phyloP scores from a whole-genome alignment of 495 filamentous ascomycete species.

The Hyaloscypha finlandica region DNA sequence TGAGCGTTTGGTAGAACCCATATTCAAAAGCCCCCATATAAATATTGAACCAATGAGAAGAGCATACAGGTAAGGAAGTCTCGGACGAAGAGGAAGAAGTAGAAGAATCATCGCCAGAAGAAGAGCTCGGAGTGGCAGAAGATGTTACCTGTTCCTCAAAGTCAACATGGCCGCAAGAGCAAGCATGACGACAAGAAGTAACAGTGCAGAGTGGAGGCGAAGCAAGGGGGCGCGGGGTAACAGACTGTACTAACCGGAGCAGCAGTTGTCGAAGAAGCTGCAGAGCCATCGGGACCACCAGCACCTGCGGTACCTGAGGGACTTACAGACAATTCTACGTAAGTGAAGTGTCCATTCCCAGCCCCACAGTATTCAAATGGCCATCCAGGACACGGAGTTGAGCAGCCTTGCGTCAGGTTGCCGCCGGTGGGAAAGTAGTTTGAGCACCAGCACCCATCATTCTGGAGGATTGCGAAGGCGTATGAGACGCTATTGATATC shows the following conservation, averaged over 20 bases:
- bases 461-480: slow-evolving; percentile 69
- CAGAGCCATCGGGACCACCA: slow-evolving; percentile 1
- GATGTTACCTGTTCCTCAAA: slow-evolving; percentile 34
- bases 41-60: slow-evolving; percentile 13
- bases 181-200: slow-evolving; percentile 5
- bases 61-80: slow-evolving; percentile 29
- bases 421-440: slow-evolving; percentile 60
- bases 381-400: slow-evolving; percentile 65
- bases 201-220: neutral
- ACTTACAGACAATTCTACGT: slow-evolving; percentile 48
- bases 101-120: slow-evolving; percentile 19
- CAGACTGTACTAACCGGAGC: slow-evolving; percentile 22
- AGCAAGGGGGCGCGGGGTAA: neutral
- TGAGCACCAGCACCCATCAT: slow-evolving; percentile 72
- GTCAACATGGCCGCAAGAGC: slow-evolving; percentile 34
- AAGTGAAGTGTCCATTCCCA: slow-evolving; percentile 57
- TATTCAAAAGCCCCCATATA: neutral
- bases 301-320: slow-evolving; percentile 52
- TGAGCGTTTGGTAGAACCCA: neutral
- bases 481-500: neutral
- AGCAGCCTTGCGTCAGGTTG: slow-evolving; percentile 48
- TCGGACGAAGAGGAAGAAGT: slow-evolving; percentile 14
- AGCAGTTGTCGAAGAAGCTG: slow-evolving; percentile 16
- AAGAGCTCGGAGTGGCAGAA: slow-evolving; percentile 32
- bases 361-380: slow-evolving; percentile 65